phyloP scores from a whole-genome alignment of 352 stramenopile species.

The Salisapilia sapeloensis region DNA sequence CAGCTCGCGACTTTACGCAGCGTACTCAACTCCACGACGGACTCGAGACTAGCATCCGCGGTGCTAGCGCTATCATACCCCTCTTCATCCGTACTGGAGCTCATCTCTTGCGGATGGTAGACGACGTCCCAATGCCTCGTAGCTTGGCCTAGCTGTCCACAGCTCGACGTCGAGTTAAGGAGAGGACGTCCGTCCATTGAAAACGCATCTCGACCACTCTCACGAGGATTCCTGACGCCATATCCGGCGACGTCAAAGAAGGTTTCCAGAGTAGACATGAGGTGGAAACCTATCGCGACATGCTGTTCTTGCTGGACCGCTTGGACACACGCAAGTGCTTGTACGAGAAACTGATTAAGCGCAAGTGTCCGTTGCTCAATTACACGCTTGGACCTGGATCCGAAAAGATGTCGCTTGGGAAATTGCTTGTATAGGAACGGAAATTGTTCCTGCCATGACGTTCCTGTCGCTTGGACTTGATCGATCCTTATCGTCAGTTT shows the following conservation, averaged over 20 bases:
- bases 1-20: constrained; percentile 38
- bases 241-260: constrained; percentile 40
- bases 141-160: too few relatives aligned
- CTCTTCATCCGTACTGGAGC: too few relatives aligned
- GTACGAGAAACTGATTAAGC: constrained; percentile 39
- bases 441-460: constrained; percentile 13
- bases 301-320: constrained; percentile 37
- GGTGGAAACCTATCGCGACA: constrained; percentile 56
- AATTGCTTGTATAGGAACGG: constrained; percentile 53
- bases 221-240: too few relatives aligned
- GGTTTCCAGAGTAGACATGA: constrained; percentile 43
- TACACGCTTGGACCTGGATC: constrained; percentile 43
- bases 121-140: too few relatives aligned
- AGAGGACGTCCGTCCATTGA: too few relatives aligned
- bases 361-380: constrained; percentile 42
- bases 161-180: too few relatives aligned
- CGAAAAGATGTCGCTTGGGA: constrained; percentile 38
- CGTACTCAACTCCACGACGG: constrained; percentile 22
- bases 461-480: constrained; percentile 1
- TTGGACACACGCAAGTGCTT: constrained; percentile 28
- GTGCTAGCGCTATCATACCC: too few relatives aligned
- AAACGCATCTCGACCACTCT: too few relatives aligned
- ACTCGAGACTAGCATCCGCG: too few relatives aligned
- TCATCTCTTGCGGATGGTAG: too few relatives aligned
- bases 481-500: constrained; percentile 46